Conservation (phyloP, 2,329 filamentous ascomycete genomes). For the Colletotrichum agaves region DNA sequence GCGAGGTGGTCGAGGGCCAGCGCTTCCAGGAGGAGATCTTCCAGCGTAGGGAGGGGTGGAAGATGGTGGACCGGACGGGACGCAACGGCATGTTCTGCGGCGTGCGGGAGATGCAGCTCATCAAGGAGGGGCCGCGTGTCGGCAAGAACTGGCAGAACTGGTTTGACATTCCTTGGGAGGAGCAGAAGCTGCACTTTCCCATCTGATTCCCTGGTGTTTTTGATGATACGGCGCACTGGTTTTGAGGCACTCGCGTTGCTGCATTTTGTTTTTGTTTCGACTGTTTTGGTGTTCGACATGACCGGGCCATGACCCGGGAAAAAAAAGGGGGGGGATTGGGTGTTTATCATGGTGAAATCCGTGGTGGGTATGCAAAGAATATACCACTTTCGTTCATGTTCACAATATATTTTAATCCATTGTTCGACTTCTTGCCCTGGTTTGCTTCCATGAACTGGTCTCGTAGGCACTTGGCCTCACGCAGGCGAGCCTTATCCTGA, state of each 20-base stretch:
- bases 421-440: too few species aligned
- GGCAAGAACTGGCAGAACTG: constrained; percentile 37
- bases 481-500: too few species aligned
- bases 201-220: not conserved
- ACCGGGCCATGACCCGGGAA: not conserved
- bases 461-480: too few species aligned
- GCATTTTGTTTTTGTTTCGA: not conserved
- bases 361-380: not conserved
- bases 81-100: constrained; percentile 67
- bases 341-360: not conserved
- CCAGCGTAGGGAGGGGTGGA: constrained; percentile 52
- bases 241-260: not conserved
- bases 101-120: constrained; percentile 58
- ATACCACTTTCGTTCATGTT: constrained; percentile 30
- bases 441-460: too few species aligned
- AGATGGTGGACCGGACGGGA: constrained; percentile 55
- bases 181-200: constrained; percentile 31
- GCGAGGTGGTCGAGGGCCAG: constrained; percentile 68
- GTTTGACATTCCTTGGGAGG: constrained; percentile 23
- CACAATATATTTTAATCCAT: not conserved
- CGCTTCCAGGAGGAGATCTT: constrained; percentile 62
- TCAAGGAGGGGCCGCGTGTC: constrained; percentile 39
- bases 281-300: not conserved
- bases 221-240: not conserved
- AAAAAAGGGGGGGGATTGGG: not conserved